Percentiles rank a stretch among this genome's conserved stretches.
These are phyloP conservation scores for Solanum verrucosum DNA, from an alignment of 257 asterid genomes.

Conservation along the genomic window DNA sequence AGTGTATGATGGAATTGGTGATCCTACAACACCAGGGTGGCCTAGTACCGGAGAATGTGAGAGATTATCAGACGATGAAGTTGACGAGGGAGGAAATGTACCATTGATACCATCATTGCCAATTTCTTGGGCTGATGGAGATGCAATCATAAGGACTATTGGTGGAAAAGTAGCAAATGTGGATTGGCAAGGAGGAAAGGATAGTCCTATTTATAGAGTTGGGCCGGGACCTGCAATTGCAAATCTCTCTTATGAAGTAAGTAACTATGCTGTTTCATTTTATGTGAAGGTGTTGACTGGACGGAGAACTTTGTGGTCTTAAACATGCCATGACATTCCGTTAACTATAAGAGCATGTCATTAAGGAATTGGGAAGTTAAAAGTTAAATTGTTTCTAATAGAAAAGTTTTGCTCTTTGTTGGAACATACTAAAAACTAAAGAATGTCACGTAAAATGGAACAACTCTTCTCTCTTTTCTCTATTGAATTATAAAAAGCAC, in stretches of 20 bases:
- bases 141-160: conserved; percentile 43
- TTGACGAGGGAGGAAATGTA: conserved; percentile 51
- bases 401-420: not conserved
- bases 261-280: not conserved
- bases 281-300: not conserved
- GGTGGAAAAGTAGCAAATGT: conserved; percentile 58
- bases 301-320: not conserved
- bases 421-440: not conserved
- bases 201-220: conserved; percentile 51
- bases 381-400: not conserved
- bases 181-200: conserved; percentile 86
- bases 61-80: conserved; percentile 59
- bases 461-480: not conserved
- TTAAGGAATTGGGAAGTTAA: not conserved
- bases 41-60: conserved; percentile 66
- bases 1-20: conserved; percentile 52
- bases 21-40: conserved; percentile 93
- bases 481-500: not conserved
- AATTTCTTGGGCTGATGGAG: conserved; percentile 68
- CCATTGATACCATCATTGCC: conserved; percentile 80
- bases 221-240: conserved; percentile 81
- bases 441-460: not conserved
- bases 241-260: conserved; percentile 54
- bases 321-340: not conserved
- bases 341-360: not conserved